Percentiles rank a stretch among this genome's conserved stretches.
Conservation (phyloP, 768 basidiomycete species). For the Lactarius hengduanensis region DNA sequence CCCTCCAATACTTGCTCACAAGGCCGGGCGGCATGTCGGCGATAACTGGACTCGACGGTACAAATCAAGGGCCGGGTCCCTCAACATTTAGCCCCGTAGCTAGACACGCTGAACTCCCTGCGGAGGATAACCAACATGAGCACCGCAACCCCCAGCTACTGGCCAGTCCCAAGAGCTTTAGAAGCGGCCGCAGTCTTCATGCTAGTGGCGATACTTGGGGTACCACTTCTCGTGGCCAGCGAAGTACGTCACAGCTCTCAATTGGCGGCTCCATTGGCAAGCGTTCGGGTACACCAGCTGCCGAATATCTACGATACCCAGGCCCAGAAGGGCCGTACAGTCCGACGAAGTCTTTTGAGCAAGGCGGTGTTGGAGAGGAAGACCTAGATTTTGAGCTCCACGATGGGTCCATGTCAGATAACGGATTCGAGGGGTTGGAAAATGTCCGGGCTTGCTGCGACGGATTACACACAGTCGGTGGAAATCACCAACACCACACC, state of each 20-base stretch:
- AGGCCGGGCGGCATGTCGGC: constrained; percentile 51
- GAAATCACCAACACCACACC: constrained; percentile 56
- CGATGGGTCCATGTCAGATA: constrained; percentile 67
- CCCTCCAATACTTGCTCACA: constrained; percentile 84
- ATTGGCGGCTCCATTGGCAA: constrained; percentile 74
- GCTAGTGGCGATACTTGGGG: constrained; percentile 64
- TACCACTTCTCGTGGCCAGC: constrained; percentile 72
- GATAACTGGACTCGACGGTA: constrained; percentile 21
- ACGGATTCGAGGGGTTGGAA: constrained; percentile 88
- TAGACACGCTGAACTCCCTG: constrained; percentile 37
- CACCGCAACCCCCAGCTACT: constrained; percentile 48
- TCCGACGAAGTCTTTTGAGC: constrained; percentile 56
- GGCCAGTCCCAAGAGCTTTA: constrained; percentile 71
- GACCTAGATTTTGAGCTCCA: constrained; percentile 85
- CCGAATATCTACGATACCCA: constrained; percentile 84
- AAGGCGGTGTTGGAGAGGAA: constrained; percentile 43
- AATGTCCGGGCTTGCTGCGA: constrained; percentile 93
- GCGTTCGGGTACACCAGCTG: constrained; percentile 86
- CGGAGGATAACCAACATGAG: constrained; percentile 42
- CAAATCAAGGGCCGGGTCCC: constrained; percentile 11
- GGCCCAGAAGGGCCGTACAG: constrained; percentile 75
- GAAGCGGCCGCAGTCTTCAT: constrained; percentile 60
- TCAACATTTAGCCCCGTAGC: constrained; percentile 35
- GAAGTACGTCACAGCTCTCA: constrained; percentile 79
- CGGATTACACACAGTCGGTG: constrained; percentile 82